phyloP scores from a whole-genome alignment of 257 asterid genomes.

The Solanum lycopersicoides region DNA sequence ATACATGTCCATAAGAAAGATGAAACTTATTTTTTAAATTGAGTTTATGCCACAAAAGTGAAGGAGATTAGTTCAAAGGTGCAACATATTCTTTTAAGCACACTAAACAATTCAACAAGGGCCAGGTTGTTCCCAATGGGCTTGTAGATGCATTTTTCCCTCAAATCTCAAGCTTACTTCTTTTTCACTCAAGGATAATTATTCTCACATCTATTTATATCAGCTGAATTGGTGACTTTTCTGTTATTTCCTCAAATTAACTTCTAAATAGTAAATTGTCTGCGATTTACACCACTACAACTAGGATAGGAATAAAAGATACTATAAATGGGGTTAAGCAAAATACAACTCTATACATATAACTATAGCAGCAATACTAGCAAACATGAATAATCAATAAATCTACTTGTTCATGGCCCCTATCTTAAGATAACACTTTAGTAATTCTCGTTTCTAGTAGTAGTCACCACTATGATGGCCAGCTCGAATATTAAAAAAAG shows the following conservation, averaged over 20 bases:
- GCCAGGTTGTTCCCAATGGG: no score
- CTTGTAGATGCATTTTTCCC: no score
- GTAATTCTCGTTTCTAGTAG: slow-evolving; percentile 65
- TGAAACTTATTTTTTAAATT: not conserved
- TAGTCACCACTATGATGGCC: slow-evolving; percentile 88
- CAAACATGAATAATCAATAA: not conserved
- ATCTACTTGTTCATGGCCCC: slow-evolving; percentile 70
- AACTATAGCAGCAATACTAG: no score
- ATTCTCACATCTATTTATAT: not conserved
- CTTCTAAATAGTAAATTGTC: not conserved
- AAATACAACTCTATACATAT: not conserved
- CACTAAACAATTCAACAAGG: not conserved
- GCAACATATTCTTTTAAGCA: not conserved
- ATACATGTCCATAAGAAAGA: not conserved
- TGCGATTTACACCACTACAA: not conserved
- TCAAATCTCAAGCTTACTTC: no score
- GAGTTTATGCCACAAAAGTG: not conserved
- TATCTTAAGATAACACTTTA: slow-evolving; percentile 47
- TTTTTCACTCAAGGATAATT: no score
- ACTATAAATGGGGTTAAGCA: not conserved
- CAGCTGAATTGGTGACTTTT: not conserved
- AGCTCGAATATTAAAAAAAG: slow-evolving; percentile 48
- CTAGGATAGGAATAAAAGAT: not conserved
- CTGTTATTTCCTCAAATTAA: not conserved
- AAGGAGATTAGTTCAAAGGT: not conserved